Percentiles rank a stretch among this genome's conserved stretches.
phyloP scores from a whole-genome alignment of 495 filamentous ascomycete genomes.

The Acidomyces sp. region DNA sequence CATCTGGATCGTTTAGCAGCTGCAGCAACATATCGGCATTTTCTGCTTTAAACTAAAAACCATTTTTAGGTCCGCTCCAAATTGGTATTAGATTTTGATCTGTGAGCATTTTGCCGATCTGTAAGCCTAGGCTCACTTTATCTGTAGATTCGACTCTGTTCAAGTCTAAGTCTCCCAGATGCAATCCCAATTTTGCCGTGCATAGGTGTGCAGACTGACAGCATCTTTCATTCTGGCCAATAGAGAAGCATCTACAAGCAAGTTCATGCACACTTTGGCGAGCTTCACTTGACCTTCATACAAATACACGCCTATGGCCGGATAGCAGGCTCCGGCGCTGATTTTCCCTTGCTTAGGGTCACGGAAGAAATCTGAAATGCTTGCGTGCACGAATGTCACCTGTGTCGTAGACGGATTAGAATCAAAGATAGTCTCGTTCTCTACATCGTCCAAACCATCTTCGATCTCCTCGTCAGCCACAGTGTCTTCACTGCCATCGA shows the following conservation, averaged over 20 bases:
- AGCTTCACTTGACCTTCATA: neutral
- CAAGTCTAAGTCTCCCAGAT: neutral
- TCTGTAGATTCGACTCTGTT: neutral
- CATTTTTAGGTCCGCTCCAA: neutral
- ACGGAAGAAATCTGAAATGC: conserved; percentile 15
- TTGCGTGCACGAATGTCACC: conserved; percentile 26
- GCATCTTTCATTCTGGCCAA: neutral
- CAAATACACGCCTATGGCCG: conserved; percentile 1
- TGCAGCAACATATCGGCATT: neutral
- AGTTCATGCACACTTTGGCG: neutral
- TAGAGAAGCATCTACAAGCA: neutral
- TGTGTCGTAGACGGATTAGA: conserved; percentile 25
- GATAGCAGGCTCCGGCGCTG: neutral
- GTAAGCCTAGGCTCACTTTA: neutral
- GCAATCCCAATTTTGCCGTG: neutral
- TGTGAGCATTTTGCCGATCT: neutral
- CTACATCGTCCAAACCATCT: conserved; percentile 14
- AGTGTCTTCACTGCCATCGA: conserved; percentile 1
- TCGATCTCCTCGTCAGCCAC: conserved; percentile 11
- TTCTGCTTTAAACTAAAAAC: neutral
- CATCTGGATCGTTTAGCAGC: neutral
- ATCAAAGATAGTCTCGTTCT: conserved; percentile 22
- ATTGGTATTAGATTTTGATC: neutral
- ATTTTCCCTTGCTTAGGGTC: conserved; percentile 6
- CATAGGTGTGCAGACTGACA: neutral